Conservation (phyloP, 2,329 filamentous ascomycete genomes). For the Penicillium sp. region DNA sequence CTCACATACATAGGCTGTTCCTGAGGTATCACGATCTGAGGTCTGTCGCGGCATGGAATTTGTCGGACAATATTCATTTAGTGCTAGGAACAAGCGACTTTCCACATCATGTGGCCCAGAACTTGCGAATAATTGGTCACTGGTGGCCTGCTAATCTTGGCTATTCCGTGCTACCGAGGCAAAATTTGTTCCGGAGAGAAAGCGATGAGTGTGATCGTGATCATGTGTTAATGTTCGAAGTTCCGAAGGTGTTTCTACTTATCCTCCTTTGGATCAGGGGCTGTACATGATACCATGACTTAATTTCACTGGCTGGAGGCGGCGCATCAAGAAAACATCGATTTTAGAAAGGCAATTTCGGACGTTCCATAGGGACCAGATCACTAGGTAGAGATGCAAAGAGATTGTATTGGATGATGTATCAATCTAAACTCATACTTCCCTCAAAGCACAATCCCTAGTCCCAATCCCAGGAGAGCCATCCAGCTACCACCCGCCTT, state of each 20-base stretch:
- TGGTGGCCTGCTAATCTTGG: not conserved
- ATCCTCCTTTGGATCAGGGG: no score
- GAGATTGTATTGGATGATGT: not conserved
- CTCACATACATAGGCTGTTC: not conserved
- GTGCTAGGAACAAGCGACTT: not conserved
- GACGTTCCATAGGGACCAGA: no score
- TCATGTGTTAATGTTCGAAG: not conserved
- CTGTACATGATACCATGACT: no score
- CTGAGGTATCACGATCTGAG: not conserved
- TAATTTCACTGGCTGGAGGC: no score
- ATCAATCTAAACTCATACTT: not conserved
- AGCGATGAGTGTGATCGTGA: not conserved
- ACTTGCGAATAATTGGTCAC: not conserved
- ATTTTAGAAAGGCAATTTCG: no score
- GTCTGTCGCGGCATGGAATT: not conserved
- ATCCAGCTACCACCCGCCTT: constrained; percentile 15
- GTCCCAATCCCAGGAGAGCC: constrained; percentile 12
- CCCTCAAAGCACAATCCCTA: constrained; percentile 11
- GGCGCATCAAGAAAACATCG: no score
- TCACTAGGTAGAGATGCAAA: no score
- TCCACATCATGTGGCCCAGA: not conserved
- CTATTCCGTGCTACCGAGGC: not conserved
- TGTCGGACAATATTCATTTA: no score
- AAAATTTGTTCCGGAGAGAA: not conserved
- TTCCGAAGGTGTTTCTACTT: not conserved